Evolutionary conservation across 1,139 yeast genomes (phyloP), one percentile per base, ranked within the genome.

Genomic region (Geotrichum aggregatum): DNA sequence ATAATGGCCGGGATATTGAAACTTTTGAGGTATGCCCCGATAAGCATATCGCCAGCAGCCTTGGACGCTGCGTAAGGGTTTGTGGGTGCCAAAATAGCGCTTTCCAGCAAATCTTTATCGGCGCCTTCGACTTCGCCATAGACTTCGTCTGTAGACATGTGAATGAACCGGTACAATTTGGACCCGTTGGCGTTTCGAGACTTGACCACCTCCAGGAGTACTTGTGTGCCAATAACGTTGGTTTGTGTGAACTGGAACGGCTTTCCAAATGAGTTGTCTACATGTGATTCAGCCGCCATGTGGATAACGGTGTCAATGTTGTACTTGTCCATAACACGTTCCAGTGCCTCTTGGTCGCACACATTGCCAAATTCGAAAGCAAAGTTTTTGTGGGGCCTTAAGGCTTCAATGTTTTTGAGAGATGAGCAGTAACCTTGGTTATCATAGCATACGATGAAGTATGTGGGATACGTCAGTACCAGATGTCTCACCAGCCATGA

Each of bases 61-160:
- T 80, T 80, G 19, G 82, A 71, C 0, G 84, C 83, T 1, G 84
- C 71, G 57, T 80, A 80, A 1, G 84, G 84, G 57, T 79, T 80
- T 0, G 84, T 75, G 1, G 85, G 85, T 13, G 68, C 66, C 30
- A 80, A 62, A 0, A 60, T 59, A 1, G 73, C 68, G 0, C 65
- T 53, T 59, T 78, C 83, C 7, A 63, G 59, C n/a, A 72, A 52
- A 48, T 66, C 71, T 7, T 59, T 56, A 7, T 58, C 65, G 10
- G 59, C 62, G 5, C 53, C 73, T 3, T 55, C 52, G 3, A 62
- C 66, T n/a, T 66, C 70, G 1, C 84, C 84, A 57, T 80, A 80
- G 0, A 80, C 84, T 57, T 80, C 85, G 60, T 80, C 85, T 0
- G 85, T 80, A 2, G 84, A 80, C 56, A 80, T 69, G 60, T 80